Base-by-base conservation (phyloP, 2,329 filamentous ascomycete genomes). In the Samsoniella hepiali region DNA sequence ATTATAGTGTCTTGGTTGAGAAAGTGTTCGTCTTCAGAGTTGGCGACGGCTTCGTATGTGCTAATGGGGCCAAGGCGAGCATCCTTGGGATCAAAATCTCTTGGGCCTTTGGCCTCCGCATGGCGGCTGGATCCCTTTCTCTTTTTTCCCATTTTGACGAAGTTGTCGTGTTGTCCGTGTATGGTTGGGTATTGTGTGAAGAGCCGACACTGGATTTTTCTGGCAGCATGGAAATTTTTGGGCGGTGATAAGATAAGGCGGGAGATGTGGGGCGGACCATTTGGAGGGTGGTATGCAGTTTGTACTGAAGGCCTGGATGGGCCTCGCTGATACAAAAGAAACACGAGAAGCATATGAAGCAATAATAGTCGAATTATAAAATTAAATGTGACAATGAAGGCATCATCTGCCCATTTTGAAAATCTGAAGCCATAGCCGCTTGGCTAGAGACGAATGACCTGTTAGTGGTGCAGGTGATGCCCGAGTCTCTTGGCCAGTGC, bases 11-110 rank as follows among this genome's bases (percentile, higher is more conserved):
- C 95, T 67, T 90, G 86, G 67, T 93, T 89, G 65, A 93, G 81
- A 71, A 94, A 91, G 74, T 97, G 96, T 73, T 97, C 92, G 75
- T 99, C 95, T 75, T 97, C 92, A 1, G 93, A 96, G 74, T 97
- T 89, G 68, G 93, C 91, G 69, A 99, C 89, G 76, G 96, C 92
- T 75, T 94, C 88, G 75, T 84, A 94, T 2, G 85, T 88, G 54
- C 75, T 81, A 69, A 88, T 79, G 29, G 80, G 79, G 31, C 81
- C 82, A 17, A 93, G 82, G 59, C 87, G 86, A 42, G 88, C 85
- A 66, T 88, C 86, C 38, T 78, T 76, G 55, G 79, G 72, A 71
- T 88, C 77, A 65, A 85, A 72, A 40, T 86, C 85, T 65, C 79
- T 81, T 3, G 84, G 84, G 3, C 83, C 84, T 9, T 76, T 78